A percentile compares a stretch with the other conserved stretches of the same genome.
phyloP scores from a whole-genome alignment of 2,329 filamentous ascomycete genomes.

The Phoma sp. region DNA sequence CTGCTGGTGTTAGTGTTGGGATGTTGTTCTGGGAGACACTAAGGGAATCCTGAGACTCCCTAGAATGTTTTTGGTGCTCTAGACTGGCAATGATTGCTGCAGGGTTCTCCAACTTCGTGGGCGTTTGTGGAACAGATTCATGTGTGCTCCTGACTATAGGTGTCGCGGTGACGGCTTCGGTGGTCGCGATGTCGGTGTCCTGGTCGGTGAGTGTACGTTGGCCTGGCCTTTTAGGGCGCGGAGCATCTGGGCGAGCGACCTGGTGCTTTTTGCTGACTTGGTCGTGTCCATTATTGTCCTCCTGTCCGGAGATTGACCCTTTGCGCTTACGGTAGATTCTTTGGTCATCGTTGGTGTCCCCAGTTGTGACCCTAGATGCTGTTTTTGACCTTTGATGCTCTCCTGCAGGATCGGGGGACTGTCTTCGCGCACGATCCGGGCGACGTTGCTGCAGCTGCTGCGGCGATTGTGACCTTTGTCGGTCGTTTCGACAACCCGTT shows the following conservation, averaged over 20 bases:
- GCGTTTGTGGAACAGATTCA: background rate
- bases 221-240: background rate
- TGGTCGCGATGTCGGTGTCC: background rate
- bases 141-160: background rate
- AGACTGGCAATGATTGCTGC: background rate
- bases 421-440: background rate
- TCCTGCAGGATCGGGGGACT: background rate
- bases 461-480: background rate
- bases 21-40: too few species aligned
- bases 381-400: background rate
- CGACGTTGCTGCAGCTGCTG: background rate
- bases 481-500: background rate
- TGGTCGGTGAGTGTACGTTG: background rate
- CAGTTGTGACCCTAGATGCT: background rate
- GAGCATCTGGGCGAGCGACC: background rate
- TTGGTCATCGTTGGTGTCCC: background rate
- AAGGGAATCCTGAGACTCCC: too few species aligned
- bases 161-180: background rate
- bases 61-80: background rate
- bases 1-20: background rate
- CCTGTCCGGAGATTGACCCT: background rate
- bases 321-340: background rate
- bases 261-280: background rate
- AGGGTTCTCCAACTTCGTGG: background rate
- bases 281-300: background rate